A percentile compares a stretch with the other conserved stretches of the same genome.
These are phyloP conservation scores for Yarrowia sp. DNA, from an alignment of 805 yeast genomes.

Conservation along the genomic window DNA sequence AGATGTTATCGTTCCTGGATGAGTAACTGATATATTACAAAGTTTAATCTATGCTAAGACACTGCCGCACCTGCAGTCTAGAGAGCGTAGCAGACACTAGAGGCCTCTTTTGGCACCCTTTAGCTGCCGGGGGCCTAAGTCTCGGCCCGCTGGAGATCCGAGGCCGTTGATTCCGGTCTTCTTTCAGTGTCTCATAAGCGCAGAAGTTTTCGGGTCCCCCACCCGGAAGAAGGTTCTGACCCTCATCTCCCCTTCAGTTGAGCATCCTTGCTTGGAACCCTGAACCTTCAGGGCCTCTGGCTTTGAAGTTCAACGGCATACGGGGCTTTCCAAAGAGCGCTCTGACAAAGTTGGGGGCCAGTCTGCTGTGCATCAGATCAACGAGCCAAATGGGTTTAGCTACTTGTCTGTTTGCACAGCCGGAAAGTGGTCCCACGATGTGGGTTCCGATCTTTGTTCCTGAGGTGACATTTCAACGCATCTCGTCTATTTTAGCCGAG, in stretches of 20 bases:
- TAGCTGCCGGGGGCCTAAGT: neutral
- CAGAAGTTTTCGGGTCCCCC: neutral
- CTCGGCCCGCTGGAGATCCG: too few relatives aligned
- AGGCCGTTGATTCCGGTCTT: neutral
- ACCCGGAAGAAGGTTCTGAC: neutral
- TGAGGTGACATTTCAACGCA: neutral
- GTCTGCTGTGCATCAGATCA: too few relatives aligned
- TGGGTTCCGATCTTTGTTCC: too few relatives aligned
- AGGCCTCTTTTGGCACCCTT: neutral
- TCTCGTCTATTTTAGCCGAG: neutral
- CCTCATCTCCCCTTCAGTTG: constrained; percentile 3
- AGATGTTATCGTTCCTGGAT: constrained; percentile 7
- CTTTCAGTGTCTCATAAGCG: neutral
- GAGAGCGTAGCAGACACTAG: neutral
- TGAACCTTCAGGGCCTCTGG: constrained; percentile 2
- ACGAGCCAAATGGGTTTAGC: too few relatives aligned
- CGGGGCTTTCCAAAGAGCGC: too few relatives aligned
- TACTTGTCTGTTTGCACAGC: too few relatives aligned
- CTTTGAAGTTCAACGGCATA: constrained; percentile 16
- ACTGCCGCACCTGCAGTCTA: constrained; percentile 4
- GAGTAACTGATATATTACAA: neutral
- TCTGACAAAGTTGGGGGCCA: too few relatives aligned
- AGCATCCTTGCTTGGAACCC: constrained; percentile 1
- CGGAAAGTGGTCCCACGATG: too few relatives aligned
- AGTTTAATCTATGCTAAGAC: constrained; percentile 16